Evolutionary conservation across 2,329 filamentous ascomycete species (phyloP), one percentile per base, ranked within the genome.

Genomic region (Colletotrichum lupini): DNA sequence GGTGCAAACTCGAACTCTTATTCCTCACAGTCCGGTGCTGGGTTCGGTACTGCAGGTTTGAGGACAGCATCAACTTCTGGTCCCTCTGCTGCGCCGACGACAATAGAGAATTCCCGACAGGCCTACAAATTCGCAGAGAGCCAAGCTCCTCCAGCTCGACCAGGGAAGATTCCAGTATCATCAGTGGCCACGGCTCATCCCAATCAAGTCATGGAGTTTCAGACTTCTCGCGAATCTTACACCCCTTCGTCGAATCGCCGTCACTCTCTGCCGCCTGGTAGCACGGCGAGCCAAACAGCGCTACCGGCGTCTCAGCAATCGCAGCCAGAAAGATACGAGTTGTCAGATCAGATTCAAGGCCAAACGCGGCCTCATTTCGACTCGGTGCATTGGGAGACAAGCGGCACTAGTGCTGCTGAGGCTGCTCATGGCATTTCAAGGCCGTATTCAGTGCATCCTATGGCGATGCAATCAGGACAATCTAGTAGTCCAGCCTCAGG

Each of bases 121-220:
- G n/a, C 22, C 1, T 19, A 4, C 5, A 49, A 11, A 9, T 7
- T 53, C 11, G 14, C 35, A 3, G 28, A 12, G 32, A 30, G 9
- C 8, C 60, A 22, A 3, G 24, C 14, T 6, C 77, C 9, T 75
- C 79, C 72, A 24, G n/a, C 30, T 1, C 22, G 74, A n/a, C 61
- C 53, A 0, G 24, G n/a, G 9, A 68, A 63, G 7, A 14, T 52
- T 5, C 67, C 72, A 1, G 24, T 62, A 16, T 22, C 46, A 6
- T 12, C 52, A 35, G 0, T 19, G 19, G 35, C 14, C 30, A 12
- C 26, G n/a, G 7, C 52, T 6, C 68, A 53, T 2, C n/a, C 19
- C 14, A 28, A 12, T 22, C 58, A 24, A 26, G 26, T 22, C 26
- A 35, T 49, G 42, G 42, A 49, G 42, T 49, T 19, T 26, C 67